Base-by-base conservation (phyloP, 768 basidiomycete species). In the Boletus sp. region DNA sequence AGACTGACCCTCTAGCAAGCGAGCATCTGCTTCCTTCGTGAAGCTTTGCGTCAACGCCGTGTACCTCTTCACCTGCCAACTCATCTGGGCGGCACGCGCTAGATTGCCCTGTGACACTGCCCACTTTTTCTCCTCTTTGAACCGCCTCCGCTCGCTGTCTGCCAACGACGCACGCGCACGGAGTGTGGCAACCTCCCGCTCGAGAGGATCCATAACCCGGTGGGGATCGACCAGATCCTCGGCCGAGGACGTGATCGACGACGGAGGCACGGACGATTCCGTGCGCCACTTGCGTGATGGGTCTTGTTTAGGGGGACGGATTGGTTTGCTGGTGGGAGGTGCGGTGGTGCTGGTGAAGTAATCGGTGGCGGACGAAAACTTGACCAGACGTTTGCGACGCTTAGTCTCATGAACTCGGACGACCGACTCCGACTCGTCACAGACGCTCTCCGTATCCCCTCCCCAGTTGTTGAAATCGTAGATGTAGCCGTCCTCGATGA, bases 101-200 rank as follows among this genome's bases (percentile, higher is more conserved):
- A 74, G 56, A 65, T 93, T 90, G 0, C 89, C 89, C 66, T 87
- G 84, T 19, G 87, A 87, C 37, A 85, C 66, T 1, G 91, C 91
- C 91, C 91, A 93, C 67, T 91, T 90, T 59, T 83, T 79, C 71
- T 93, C 91, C 71, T 93, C 91, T 74, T 84, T 88, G 74, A 84
- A 88, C 51, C 89, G 79, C 38, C 91, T 79, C 19, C 88, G 81
- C 70, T 93, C 90, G 56, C 84, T 90, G 61, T 91, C 91, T 25
- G 91, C 90, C 54, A 90, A 71, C 19, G 88, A 85, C 8, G 90
- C 90, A 27, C 88, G 81, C 44, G 88, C 83, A 45, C 89, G 80
- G 21, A 93, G 77, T 14, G 81, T 75, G 32, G 85, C 84, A n/a
- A 91, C 79, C 63, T 90, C 87, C 30, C 87, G 82, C 62, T 90